These are phyloP conservation scores for Escovopsis sp. DNA, from an alignment of 2,329 filamentous ascomycete genomes.

Conservation along the genomic window DNA sequence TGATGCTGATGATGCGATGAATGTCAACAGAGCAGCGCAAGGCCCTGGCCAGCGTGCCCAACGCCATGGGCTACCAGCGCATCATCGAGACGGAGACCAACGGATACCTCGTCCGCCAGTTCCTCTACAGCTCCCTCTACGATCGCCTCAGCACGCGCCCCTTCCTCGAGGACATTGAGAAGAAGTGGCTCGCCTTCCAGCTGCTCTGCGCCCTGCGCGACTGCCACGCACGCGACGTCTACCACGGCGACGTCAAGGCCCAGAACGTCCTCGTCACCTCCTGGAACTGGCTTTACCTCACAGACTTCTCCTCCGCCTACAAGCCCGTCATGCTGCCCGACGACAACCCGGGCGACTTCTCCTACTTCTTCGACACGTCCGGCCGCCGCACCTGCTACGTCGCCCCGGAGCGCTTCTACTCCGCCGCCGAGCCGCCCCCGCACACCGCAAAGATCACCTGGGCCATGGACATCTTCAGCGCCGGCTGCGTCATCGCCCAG, in stretches of 20 bases:
- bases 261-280: constrained; percentile 95
- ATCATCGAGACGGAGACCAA: constrained; percentile 84
- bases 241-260: constrained; percentile 96
- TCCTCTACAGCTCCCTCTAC: constrained; percentile 90
- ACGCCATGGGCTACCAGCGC: constrained; percentile 79
- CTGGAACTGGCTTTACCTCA: constrained; percentile 97
- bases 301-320: constrained; percentile 93
- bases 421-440: constrained; percentile 50
- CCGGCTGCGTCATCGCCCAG: constrained; percentile 91
- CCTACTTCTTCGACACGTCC: constrained; percentile 93
- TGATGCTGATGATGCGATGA: background rate
- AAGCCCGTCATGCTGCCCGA: constrained; percentile 89
- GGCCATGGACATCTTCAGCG: constrained; percentile 99
- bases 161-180: constrained; percentile 93
- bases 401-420: constrained; percentile 81
- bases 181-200: constrained; percentile 97
- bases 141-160: constrained; percentile 92
- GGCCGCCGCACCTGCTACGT: constrained; percentile 87
- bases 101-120: constrained; percentile 88
- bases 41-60: constrained; percentile 68
- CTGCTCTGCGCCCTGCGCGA: constrained; percentile 83
- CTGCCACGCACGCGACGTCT: constrained; percentile 77
- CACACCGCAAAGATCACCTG: constrained; percentile 50
- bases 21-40: constrained; percentile 54
- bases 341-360: constrained; percentile 94